Conservation (phyloP, 495 filamentous ascomycete genomes). For the Penicillium diatomitis region DNA sequence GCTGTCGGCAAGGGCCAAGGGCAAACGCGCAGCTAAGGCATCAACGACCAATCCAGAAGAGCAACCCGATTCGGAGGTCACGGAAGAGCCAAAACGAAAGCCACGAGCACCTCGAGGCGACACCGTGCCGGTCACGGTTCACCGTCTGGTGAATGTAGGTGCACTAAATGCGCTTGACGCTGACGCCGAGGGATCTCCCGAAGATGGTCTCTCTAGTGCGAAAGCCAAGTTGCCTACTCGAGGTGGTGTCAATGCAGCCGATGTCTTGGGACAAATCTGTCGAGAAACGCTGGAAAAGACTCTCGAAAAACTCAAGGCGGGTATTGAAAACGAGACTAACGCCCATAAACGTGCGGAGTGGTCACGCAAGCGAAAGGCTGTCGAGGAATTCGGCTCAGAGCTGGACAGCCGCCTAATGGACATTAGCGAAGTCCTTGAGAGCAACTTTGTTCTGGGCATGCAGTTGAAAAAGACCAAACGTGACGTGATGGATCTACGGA, state of each 20-base stretch:
- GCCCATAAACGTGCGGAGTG: conserved; percentile 39
- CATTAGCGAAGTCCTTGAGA: conserved; percentile 47
- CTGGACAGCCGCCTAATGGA: conserved; percentile 53
- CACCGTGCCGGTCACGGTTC: conserved; percentile 37
- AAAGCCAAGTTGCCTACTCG: conserved; percentile 39
- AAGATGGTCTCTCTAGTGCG: conserved; percentile 22
- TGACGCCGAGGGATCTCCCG: conserved; percentile 15
- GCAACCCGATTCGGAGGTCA: conserved; percentile 7
- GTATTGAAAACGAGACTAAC: conserved; percentile 30
- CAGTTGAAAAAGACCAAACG: conserved; percentile 55
- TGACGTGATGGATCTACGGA: conserved; percentile 54
- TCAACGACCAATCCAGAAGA: conserved; percentile 11
- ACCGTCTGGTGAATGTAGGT: conserved; percentile 31
- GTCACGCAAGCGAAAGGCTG: conserved; percentile 50
- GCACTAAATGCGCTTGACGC: conserved; percentile 17
- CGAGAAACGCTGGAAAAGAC: conserved; percentile 54
- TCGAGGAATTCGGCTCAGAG: conserved; percentile 62
- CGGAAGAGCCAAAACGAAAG: conserved; percentile 10
- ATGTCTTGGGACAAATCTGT: conserved; percentile 62
- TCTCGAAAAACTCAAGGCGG: conserved; percentile 29
- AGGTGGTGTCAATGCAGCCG: conserved; percentile 58
- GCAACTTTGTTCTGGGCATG: conserved; percentile 51
- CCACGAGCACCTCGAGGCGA: conserved; percentile 30
- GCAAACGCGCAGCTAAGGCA: conserved; percentile 4
- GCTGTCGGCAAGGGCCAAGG: conserved; percentile 4